These are phyloP conservation scores for Oryza nivara DNA, from an alignment of 176 grass and related monocot genomes.

Conservation along the genomic window DNA sequence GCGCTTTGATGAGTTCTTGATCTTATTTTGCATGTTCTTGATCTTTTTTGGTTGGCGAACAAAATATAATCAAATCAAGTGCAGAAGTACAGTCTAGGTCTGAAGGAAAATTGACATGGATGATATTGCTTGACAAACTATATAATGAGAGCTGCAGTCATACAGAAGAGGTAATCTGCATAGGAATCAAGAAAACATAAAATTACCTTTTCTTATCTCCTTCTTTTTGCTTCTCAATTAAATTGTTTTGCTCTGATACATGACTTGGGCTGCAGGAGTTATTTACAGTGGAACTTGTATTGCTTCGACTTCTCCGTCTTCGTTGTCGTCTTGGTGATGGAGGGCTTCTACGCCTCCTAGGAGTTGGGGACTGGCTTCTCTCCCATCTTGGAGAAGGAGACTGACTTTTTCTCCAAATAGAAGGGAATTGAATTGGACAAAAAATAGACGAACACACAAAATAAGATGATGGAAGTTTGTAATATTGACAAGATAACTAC, in stretches of 20 bases:
- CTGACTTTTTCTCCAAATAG: constrained; percentile 36
- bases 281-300: constrained; percentile 43
- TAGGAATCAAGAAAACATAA: background rate
- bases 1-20: background rate
- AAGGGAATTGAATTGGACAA: background rate
- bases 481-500: background rate
- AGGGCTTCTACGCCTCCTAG: constrained; percentile 39
- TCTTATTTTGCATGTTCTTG: background rate
- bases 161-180: background rate
- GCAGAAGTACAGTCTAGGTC: background rate
- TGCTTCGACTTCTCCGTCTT: constrained; percentile 48
- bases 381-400: constrained; percentile 53
- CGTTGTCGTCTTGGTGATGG: constrained; percentile 42
- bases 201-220: constrained; percentile 51
- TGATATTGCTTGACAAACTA: background rate
- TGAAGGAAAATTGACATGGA: background rate
- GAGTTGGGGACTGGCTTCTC: constrained; percentile 38
- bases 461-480: background rate
- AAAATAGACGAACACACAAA: background rate
- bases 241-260: constrained; percentile 38
- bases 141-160: background rate
- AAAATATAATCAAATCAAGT: background rate
- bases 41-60: background rate
- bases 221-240: constrained; percentile 35
- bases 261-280: constrained; percentile 37